These are phyloP conservation scores for Candida albicans DNA, from an alignment of 1,139 yeast species.

Conservation along the genomic window DNA sequence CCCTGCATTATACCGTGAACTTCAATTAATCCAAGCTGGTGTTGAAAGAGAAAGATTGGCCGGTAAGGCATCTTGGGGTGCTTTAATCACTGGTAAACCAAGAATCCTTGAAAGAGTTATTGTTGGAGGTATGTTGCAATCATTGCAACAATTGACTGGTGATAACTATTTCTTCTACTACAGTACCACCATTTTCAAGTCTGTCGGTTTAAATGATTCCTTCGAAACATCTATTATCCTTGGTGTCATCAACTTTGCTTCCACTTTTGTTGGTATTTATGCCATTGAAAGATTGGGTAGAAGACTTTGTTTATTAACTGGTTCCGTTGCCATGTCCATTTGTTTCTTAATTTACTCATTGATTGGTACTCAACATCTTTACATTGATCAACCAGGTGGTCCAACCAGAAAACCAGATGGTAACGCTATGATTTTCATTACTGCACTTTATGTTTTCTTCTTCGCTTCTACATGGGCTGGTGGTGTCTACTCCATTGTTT, in stretches of 20 bases:
- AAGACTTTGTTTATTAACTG: constrained; percentile 58
- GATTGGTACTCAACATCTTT: constrained; percentile 59
- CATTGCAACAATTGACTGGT: constrained; percentile 78
- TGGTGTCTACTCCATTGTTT: constrained; percentile 71
- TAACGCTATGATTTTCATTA: constrained; percentile 72
- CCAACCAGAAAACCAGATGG: constrained; percentile 52
- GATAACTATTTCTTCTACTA: constrained; percentile 80
- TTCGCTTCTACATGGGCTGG: constrained; percentile 92
- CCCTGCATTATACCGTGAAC: constrained; percentile 56
- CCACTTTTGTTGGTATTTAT: constrained; percentile 68
- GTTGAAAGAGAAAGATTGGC: constrained; percentile 61
- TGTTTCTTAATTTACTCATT: constrained; percentile 63
- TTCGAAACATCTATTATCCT: constrained; percentile 74
- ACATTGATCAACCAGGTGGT: constrained; percentile 50
- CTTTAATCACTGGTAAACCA: constrained; percentile 66
- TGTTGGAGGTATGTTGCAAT: constrained; percentile 64
- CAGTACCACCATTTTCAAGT: constrained; percentile 73
- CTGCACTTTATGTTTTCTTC: constrained; percentile 77
- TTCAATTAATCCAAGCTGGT: constrained; percentile 61
- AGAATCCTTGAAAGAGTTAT: constrained; percentile 62
- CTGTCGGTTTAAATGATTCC: constrained; percentile 79
- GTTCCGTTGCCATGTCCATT: constrained; percentile 49
- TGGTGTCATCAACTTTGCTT: constrained; percentile 76
- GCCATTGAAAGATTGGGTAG: constrained; percentile 72
- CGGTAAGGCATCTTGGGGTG: constrained; percentile 68